Evolutionary conservation across 768 basidiomycete genomes (phyloP), one percentile per base, ranked within the genome.

Genomic region (Kwoniella sp.): DNA sequence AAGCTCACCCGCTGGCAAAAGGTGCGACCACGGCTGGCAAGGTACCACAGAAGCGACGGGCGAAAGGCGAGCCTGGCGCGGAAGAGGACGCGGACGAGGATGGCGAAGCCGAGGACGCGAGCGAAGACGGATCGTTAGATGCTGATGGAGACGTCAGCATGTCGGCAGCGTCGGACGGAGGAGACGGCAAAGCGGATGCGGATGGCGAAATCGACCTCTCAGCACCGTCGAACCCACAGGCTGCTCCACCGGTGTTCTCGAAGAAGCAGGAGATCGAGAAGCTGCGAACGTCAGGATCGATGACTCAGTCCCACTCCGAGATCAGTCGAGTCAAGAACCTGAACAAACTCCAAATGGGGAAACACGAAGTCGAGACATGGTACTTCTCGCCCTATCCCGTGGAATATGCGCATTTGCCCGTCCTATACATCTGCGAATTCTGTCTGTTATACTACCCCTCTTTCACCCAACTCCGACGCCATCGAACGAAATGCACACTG

Each of bases 241-340:
- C 86, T 11, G 86, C 87, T 2, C 77, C 85, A 26, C 82, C 87
- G 47, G 76, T 87, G 22, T 94, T 94, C 84, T 94, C 92, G 81
- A 99, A 99, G 82, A 91, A 96, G 81, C 90, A 95, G 82, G 96
- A 99, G 81, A 98, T 98, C 74, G 95, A 98, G 83, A 97, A 97
- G 81, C 86, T 98, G 17, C 90, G 96, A 23, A 95, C 93, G 20
- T 92, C 92, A 12, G 96, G 96, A 12, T 97, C 93, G 30, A 98
- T 99, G 94, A 98, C 96, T 3, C 96, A 99, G 82, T 92, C 92
- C 54, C 91, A 97, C 66, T 95, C 93, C 56, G 96, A 99, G 83
- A 90, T 99, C 73, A 90, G 95, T 20, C 89, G 96, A 58, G 96
- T 99, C 75, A 98, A 98, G 85, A 99, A 99, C 80, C 85, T 99